A percentile compares a stretch with the other conserved stretches of the same genome.
phyloP scores from a whole-genome alignment of 1,284 basidiomycete species.

The Rhodotorula sp. region DNA sequence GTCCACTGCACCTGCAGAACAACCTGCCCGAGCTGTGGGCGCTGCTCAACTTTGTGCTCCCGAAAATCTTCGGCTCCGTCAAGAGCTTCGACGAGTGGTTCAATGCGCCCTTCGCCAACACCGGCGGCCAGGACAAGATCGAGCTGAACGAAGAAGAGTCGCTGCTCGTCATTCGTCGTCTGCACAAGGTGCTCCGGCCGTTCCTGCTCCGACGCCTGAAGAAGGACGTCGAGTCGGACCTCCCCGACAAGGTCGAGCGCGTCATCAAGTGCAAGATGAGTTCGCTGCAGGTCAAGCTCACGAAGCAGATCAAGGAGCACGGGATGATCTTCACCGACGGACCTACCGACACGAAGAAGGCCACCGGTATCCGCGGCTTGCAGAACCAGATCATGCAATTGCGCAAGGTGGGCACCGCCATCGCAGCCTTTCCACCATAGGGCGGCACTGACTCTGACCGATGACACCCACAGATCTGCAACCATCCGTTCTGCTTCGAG shows the following conservation, averaged over 20 bases:
- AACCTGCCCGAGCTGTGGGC: slow-evolving; percentile 98
- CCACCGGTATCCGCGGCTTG: slow-evolving; percentile 54
- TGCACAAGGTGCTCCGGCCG: slow-evolving; percentile 97
- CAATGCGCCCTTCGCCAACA: slow-evolving; percentile 98
- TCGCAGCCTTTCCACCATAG: too few species aligned
- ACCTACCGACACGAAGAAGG: slow-evolving; percentile 40
- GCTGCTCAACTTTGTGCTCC: slow-evolving; percentile 94
- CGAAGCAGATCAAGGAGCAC: slow-evolving; percentile 96
- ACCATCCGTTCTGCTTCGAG: slow-evolving; percentile 94
- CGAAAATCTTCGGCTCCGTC: slow-evolving; percentile 98
- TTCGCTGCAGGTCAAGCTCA: slow-evolving; percentile 87
- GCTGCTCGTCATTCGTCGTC: slow-evolving; percentile 91
- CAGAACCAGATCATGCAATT: slow-evolving; percentile 99
- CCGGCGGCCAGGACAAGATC: slow-evolving; percentile 93
- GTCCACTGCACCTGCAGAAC: slow-evolving; percentile 56
- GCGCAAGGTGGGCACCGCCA: slow-evolving; percentile 60
- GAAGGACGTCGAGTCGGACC: slow-evolving; percentile 96
- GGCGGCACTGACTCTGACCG: neutral
- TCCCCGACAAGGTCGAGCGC: slow-evolving; percentile 99
- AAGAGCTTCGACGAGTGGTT: slow-evolving; percentile 99
- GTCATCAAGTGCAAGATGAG: slow-evolving; percentile 99
- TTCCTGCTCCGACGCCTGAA: slow-evolving; percentile 95
- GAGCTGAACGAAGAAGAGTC: slow-evolving; percentile 99
- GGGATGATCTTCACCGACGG: slow-evolving; percentile 68
- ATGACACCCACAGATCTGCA: slow-evolving; percentile 66